A percentile compares a stretch with the other conserved stretches of the same genome.
These are phyloP conservation scores for Trichosanthes truncata DNA, from an alignment of 306 rosid genomes.

Conservation along the genomic window DNA sequence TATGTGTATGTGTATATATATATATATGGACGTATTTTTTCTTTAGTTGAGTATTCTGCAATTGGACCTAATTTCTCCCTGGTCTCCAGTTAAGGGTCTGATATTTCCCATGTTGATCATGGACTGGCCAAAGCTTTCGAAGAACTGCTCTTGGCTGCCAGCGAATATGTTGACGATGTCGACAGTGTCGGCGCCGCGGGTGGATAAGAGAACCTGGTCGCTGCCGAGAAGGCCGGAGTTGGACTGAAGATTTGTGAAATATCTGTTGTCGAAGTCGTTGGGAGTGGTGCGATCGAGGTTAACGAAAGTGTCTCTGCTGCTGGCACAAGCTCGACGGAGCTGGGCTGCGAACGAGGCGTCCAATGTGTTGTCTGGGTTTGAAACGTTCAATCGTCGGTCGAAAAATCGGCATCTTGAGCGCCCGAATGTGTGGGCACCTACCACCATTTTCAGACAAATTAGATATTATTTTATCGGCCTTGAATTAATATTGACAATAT, in stretches of 20 bases:
- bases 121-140: constrained; percentile 25
- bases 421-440: constrained; percentile 47
- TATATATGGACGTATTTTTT: too few species aligned
- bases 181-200: constrained; percentile 16
- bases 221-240: constrained; percentile 26
- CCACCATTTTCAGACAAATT: not conserved
- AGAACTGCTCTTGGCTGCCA: constrained; percentile 22
- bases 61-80: constrained; percentile 29
- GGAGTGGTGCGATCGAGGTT: constrained; percentile 34
- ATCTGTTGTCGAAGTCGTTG: constrained; percentile 28
- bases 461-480: too few species aligned
- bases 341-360: constrained; percentile 13
- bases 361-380: constrained; percentile 24
- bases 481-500: too few species aligned
- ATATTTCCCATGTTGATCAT: constrained; percentile 41
- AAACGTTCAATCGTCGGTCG: constrained; percentile 5
- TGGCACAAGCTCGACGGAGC: constrained; percentile 24
- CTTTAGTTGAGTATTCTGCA: constrained; percentile 23
- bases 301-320: not conserved
- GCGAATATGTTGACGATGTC: constrained; percentile 24
- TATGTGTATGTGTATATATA: too few species aligned
- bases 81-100: constrained; percentile 20
- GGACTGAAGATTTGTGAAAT: constrained; percentile 31
- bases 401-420: constrained; percentile 19
- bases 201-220: constrained; percentile 33